Base-by-base conservation (phyloP, 2,329 filamentous ascomycete genomes). In the Aspergillus transmontanensis region DNA sequence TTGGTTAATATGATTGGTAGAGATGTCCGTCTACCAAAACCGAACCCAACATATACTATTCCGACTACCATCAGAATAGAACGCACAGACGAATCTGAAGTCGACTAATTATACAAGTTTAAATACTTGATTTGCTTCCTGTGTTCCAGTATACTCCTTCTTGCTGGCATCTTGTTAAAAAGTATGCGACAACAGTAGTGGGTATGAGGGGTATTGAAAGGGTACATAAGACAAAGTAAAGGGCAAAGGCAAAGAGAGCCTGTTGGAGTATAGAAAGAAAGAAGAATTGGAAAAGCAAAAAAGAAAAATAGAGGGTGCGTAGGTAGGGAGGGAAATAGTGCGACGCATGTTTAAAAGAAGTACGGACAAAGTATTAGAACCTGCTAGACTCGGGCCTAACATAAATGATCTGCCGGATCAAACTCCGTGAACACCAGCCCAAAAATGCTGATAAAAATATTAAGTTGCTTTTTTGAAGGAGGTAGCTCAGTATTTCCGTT, bases 361-460 rank as follows among this genome's bases (percentile, higher is more conserved):
- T n/a, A n/a, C 39, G 7, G 39, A 41, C 39, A 41, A 41, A 41
- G 6, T 28, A 41, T 41, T n/a, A n/a, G 16, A 41, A 41, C 39
- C 21, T 26, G 45, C 41, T 46, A 58, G 46, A 48, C n/a, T 14
- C 45, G 21, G 23, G 21, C 45, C 11, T 48, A 48, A 26, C 45
- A 26, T 48, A 21, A 46, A 46, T 34, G 12, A 34, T 34, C 32
- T 36, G 34, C 34, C 12, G 19, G 21, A 66, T 23, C 51, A 57
- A 61, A 61, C 39, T 57, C 62, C 55, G 39, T 59, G 36, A 62
- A 63, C 62, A 64, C 58, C 62, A 30, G 48, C 57, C 39, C 46
- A 51, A 59, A 61, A 61, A 66, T 68, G 64, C 63, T 61, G 54
- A 39, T 34, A 56, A 60, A 50, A 55, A 41, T 34, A 51, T 43